A percentile compares a stretch with the other conserved stretches of the same genome.
Conservation (phyloP, 2,329 filamentous ascomycete species). For the Didymella exigua region DNA sequence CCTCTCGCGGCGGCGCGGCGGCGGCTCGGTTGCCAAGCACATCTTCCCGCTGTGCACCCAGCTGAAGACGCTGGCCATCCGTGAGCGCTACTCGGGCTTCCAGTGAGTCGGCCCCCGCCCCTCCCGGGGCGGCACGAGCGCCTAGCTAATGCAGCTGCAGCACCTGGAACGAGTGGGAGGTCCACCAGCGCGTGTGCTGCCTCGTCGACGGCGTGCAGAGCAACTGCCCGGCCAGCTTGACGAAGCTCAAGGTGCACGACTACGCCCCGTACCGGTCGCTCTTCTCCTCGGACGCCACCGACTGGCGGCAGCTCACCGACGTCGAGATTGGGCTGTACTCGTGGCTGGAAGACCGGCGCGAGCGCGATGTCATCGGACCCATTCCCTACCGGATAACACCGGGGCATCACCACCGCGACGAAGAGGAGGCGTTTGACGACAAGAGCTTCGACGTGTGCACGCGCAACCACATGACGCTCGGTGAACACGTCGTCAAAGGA, state of each 20-base stretch:
- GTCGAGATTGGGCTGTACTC: slow-evolving; percentile 42
- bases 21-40: slow-evolving; percentile 42
- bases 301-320: slow-evolving; percentile 38
- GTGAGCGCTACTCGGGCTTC: slow-evolving; percentile 43
- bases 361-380: slow-evolving; percentile 41
- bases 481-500: slow-evolving; percentile 42
- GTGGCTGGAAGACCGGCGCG: slow-evolving; percentile 46
- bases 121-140: background rate
- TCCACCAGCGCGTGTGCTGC: slow-evolving; percentile 46
- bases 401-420: slow-evolving; percentile 42
- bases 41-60: slow-evolving; percentile 41
- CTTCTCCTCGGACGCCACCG: slow-evolving; percentile 41
- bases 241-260: slow-evolving; percentile 43
- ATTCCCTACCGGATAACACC: slow-evolving; percentile 43
- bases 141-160: slow-evolving; percentile 20
- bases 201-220: slow-evolving; percentile 42
- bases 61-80: slow-evolving; percentile 42
- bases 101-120: slow-evolving; percentile 22
- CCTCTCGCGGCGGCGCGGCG: slow-evolving; percentile 42
- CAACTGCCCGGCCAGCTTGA: slow-evolving; percentile 40
- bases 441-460: slow-evolving; percentile 41
- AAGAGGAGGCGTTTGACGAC: slow-evolving; percentile 45
- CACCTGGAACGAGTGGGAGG: slow-evolving; percentile 47
- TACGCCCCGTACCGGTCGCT: slow-evolving; percentile 44
- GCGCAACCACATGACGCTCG: slow-evolving; percentile 44